Percentiles rank a stretch among this genome's conserved stretches.
These are phyloP conservation scores for Scedosporium dehoogii DNA, from an alignment of 2,329 filamentous ascomycete species.

Conservation along the genomic window DNA sequence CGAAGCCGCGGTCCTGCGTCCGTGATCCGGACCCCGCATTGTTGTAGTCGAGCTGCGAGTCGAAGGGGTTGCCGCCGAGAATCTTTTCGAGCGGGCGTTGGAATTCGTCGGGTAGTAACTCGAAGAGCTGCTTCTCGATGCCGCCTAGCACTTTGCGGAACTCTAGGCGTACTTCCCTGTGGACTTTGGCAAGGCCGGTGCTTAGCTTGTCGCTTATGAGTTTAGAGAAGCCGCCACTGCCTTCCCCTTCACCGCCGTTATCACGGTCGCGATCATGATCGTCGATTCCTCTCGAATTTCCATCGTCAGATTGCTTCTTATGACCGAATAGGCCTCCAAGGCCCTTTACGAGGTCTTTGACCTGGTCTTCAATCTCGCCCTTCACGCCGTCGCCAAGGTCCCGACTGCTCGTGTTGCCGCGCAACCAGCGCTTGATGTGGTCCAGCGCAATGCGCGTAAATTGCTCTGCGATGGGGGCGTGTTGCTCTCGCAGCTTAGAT, in stretches of 20 bases:
- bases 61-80: slow-evolving; percentile 35
- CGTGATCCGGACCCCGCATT: slow-evolving; percentile 16
- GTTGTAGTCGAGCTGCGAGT: slow-evolving; percentile 29
- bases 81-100: slow-evolving; percentile 35
- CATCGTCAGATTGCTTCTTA: slow-evolving; percentile 24
- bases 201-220: slow-evolving; percentile 37
- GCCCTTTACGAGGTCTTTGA: slow-evolving; percentile 33
- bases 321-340: slow-evolving; percentile 29
- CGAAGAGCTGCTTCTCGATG: slow-evolving; percentile 35
- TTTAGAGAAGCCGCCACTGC: slow-evolving; percentile 29
- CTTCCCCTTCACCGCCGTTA: slow-evolving; percentile 16
- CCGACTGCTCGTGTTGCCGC: slow-evolving; percentile 29
- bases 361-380: slow-evolving; percentile 32
- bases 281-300: slow-evolving; percentile 19
- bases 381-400: slow-evolving; percentile 32
- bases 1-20: slow-evolving; percentile 25
- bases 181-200: slow-evolving; percentile 31
- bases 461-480: slow-evolving; percentile 32
- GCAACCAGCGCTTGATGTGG: slow-evolving; percentile 34
- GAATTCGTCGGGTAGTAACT: slow-evolving; percentile 31
- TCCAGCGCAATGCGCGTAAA: slow-evolving; percentile 35
- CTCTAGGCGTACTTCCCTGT: slow-evolving; percentile 34
- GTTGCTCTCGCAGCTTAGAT: slow-evolving; percentile 28
- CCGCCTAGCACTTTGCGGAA: slow-evolving; percentile 32
- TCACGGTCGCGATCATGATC: slow-evolving; percentile 17